Conservation (phyloP, 805 yeast genomes). For the Saturnispora diversa region DNA sequence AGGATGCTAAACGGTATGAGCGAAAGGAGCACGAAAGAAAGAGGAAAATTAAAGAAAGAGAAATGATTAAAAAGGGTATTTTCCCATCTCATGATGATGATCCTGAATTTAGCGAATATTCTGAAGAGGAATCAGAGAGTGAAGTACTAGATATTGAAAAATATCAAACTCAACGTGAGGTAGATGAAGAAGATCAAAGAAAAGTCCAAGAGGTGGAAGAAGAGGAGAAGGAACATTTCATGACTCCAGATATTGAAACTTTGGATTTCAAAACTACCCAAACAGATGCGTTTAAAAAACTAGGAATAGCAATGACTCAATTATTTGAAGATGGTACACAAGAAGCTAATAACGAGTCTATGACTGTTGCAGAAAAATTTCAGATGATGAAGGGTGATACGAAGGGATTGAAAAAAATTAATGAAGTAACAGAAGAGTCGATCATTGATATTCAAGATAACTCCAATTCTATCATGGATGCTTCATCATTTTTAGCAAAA, state of each 20-base stretch:
- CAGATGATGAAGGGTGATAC: slow-evolving; percentile 15
- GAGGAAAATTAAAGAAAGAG: slow-evolving; percentile 11
- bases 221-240: not conserved
- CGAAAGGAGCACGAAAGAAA: slow-evolving; percentile 15
- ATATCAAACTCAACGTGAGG: slow-evolving; percentile 19
- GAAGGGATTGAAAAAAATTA: slow-evolving; percentile 7
- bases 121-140: slow-evolving; percentile 22
- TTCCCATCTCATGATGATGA: slow-evolving; percentile 21
- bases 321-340: slow-evolving; percentile 21
- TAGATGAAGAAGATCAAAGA: slow-evolving; percentile 6
- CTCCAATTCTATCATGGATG: not conserved
- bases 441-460: not conserved
- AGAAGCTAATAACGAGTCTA: slow-evolving; percentile 4
- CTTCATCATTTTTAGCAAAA: slow-evolving; percentile 1
- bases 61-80: slow-evolving; percentile 14
- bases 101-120: slow-evolving; percentile 26
- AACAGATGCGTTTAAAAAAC: slow-evolving; percentile 14
- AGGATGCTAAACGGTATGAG: slow-evolving; percentile 9
- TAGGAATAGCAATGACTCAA: slow-evolving; percentile 22
- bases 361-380: slow-evolving; percentile 15
- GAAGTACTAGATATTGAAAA: slow-evolving; percentile 24
- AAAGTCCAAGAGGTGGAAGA: not conserved
- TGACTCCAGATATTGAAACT: not conserved
- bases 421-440: slow-evolving; percentile 1
- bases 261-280: slow-evolving; percentile 15